Base-by-base conservation (phyloP, 2,329 filamentous ascomycete species). In the Coniochaeta hoffmannii region DNA sequence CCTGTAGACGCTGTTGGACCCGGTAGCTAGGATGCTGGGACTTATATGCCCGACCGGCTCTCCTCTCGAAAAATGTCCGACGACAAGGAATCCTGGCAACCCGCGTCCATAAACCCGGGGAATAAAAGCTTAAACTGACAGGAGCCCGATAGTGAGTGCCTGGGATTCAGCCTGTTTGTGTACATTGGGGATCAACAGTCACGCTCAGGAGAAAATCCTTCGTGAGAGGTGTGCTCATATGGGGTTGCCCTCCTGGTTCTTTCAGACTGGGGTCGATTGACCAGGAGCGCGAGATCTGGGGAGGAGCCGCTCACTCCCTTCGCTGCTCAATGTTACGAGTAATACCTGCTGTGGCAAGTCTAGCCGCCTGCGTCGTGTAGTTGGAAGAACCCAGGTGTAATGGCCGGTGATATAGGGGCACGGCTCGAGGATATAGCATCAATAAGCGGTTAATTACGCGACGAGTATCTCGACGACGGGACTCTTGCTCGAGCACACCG, bases 111-210 rank as follows among this genome's bases (percentile, higher is more conserved):
- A n/a, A 22, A 46, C 4, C 41, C 41, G 41, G 41, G 41, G 22
- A 46, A 46, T 46, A 41, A 41, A 41, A 41, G 17, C 41, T 46
- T 46, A 46, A 46, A 46, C 41, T 15, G 41, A 46, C 41, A 46
- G 24, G 26, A 19, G 38, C 41, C 41, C 41, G 38, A 46, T 28
- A 46, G 19, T 46, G 41, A 15, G 22, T 28, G 41, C 15, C 41
- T 14, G 15, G 22, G 15, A 46, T 46, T 46, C 41, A 46, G 41
- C 11, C 41, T 46, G 41, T 46, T 46, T 28, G 11, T 46, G n/a
- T 46, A n/a, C 26, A 26, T 19, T 26, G 24, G 41, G 11, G 22
- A 46, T 46, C 41, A 46, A 46, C 41, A 28, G 41, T 46, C 41
- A 46, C 41, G 41, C 14, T 46, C 36, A n/a, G n/a, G n/a, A n/a